Base-by-base conservation (phyloP, 148 eudicot species). In the Beta vulgaris region DNA sequence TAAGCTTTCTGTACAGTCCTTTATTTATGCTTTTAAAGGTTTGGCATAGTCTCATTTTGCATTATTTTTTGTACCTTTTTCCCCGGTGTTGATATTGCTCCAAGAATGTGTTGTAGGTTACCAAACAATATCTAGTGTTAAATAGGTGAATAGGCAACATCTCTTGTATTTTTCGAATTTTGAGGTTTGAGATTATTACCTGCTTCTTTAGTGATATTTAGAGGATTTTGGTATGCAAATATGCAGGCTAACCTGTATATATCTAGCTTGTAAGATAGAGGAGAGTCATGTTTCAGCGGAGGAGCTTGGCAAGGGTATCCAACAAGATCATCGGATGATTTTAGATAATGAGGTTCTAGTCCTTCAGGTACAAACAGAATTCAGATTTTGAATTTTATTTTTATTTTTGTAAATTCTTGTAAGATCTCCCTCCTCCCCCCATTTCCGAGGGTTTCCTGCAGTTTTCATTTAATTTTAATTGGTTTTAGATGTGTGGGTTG, bases 241-340 rank as follows among this genome's bases (percentile, higher is more conserved):
- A 14, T 73, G 63, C 88, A 91, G 99, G 99, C 86, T 95, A 76
- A 95, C 99, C 36, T 90, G 97, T 84, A 86, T 95, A 76, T 95
- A 95, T 87, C 83, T 89, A 83, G 99, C 99, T 64, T 95, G 99
- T 83, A 95, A 95, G 86, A 93, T 88, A 74, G 99, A 95, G 85
- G 99, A 95, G 85, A 95, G 91, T 81, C 99, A 95, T 75, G 99
- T 95, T 35, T 88, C 99, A 44, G 97, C 99, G 4, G 99, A 95
- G 84, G 97, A 95, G 85, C 99, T 95, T 81, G 99, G 97, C 48
- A 95, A 90, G 87, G 93, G 90, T 76, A 86, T 89, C 75, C 88
- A 85, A 37, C 94, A 92, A 72, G 92, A 92, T 83, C 97, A 91
- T 73, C 93, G 88, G 44, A 73, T 92, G 84, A 95, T 92, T 78